These are phyloP conservation scores for Aspergillus tubingensis DNA, from an alignment of 2,329 filamentous ascomycete species.

Conservation along the genomic window DNA sequence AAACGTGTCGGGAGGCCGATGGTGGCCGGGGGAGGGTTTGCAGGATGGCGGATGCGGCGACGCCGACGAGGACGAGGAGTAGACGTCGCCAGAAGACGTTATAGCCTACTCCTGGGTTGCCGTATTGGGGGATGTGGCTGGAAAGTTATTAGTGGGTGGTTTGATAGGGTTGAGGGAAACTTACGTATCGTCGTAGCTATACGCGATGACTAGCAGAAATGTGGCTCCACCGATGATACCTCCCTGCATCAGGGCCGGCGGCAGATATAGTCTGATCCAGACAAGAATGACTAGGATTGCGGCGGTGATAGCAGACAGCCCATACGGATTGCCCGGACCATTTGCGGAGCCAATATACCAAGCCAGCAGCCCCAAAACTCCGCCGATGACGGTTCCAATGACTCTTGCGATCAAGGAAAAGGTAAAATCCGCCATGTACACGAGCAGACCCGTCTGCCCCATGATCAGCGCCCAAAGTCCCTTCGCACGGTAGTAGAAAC, in stretches of 20 bases:
- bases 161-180: background rate
- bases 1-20: slow-evolving; percentile 49
- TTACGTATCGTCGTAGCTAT: slow-evolving; percentile 51
- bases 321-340: slow-evolving; percentile 54
- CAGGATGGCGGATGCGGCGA: slow-evolving; percentile 47
- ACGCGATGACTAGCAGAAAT: slow-evolving; percentile 49
- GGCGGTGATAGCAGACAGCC: slow-evolving; percentile 47
- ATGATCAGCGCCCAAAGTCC: slow-evolving; percentile 57
- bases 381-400: slow-evolving; percentile 51
- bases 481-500: slow-evolving; percentile 56
- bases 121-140: slow-evolving; percentile 47
- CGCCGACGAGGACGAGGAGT: slow-evolving; percentile 48
- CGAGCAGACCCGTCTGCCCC: slow-evolving; percentile 51
- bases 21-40: slow-evolving; percentile 52
- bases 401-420: slow-evolving; percentile 48
- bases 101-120: slow-evolving; percentile 52
- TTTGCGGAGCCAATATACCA: slow-evolving; percentile 56
- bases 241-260: slow-evolving; percentile 33
- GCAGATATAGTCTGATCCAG: slow-evolving; percentile 39
- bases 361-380: slow-evolving; percentile 48
- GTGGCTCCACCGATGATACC: slow-evolving; percentile 48
- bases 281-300: slow-evolving; percentile 35
- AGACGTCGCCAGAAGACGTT: slow-evolving; percentile 52
- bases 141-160: background rate
- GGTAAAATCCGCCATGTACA: slow-evolving; percentile 56